Base-by-base conservation (phyloP, 805 yeast genomes). In the Saccharomycopsis oosterbeekiorum region DNA sequence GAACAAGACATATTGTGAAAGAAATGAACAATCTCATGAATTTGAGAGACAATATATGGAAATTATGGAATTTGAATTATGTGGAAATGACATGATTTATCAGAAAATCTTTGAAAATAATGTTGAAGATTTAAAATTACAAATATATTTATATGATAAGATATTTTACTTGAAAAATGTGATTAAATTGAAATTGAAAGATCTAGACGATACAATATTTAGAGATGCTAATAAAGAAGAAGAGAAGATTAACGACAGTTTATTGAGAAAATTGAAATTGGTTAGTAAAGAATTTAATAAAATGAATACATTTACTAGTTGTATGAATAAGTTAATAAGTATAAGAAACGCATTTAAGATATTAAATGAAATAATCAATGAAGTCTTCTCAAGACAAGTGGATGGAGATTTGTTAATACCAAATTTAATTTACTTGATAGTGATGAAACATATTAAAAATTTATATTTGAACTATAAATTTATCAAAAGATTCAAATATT, bases 371-470 rank as follows among this genome's bases (percentile, higher is more conserved):
- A n/a, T 57, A 10, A 24, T 58, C 9, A 17, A 21, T 19, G 19
- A 56, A n/a, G 37, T 42, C 5, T 15, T 24, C 12, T 34, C 53
- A n/a, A 43, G 51, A n/a, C 36, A 40, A 17, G 54, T 61, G 17
- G 58, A 53, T 54, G 66, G 62, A 1, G 66, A 64, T 29, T 29
- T 60, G 8, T 56, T 59, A 4, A 42, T 64, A 12, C 66, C 66
- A 1, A 39, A 58, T 10, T 58, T 59, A 12, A 57, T 64, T 8
- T 64, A 43, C 17, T 60, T 60, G 39, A 41, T 60, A 10, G 60
- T 62, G 1, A 59, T 60, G 40, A n/a, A 51, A 21, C 59, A 58
- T 40, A 51, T 62, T 4, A 57, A 64, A 21, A 58, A 62, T 43
- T 55, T 64, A 17, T 62, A 40, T 36, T 57, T 62, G 41, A 64